Base-by-base conservation (phyloP, 257 asterid species). In the Schizonepeta tenuifolia region DNA sequence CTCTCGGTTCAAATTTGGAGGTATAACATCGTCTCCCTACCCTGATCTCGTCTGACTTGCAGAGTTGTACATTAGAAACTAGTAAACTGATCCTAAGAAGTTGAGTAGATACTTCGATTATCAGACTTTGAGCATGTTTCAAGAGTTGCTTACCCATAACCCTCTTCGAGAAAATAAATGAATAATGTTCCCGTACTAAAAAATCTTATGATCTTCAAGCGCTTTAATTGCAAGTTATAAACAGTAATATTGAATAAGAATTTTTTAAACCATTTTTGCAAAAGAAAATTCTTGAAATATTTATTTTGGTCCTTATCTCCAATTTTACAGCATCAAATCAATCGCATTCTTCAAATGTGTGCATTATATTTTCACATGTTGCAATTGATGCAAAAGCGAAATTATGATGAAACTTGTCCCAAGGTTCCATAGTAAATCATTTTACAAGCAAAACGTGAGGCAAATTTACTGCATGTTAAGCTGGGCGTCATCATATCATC, bases 1-100 rank as follows among this genome's bases (percentile, higher is more conserved):
- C 90, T 71, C 90, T 85, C 28, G 89, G 96, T 7, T 75, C 85
- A 10, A 82, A 83, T 74, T 46, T 87, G 77, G 97, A 91, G 95
- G 97, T 91, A 83, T 63, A 40, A 9, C 21, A 6, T 17, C 57
- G 33, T 40, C 28, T 73, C 28, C 28, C 10, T 72, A 57, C 50
- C n/a, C 21, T 43, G 50, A 43, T 43, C n/a, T 10, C 50, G 1
- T 3, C 50, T 12, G 50, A 43, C n/a, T 43, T 43, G n/a, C 50
- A 43, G 50, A 11, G 6, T 11, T 10, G 15, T 43, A 43, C n/a
- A 12, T 11, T 43, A 43, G 17, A 12, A 43, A 43, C 50, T 12
- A 11, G 12, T 38, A 38, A 38, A 38, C 43, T 11, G 1, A 43
- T 12, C 49, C 49, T 43, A 43, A 43, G 15, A 43, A 43, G 49